Evolutionary conservation across 2,329 filamentous ascomycete genomes (phyloP), one percentile per base, ranked within the genome.

Genomic region (Pyrenophora tritici-repentis): DNA sequence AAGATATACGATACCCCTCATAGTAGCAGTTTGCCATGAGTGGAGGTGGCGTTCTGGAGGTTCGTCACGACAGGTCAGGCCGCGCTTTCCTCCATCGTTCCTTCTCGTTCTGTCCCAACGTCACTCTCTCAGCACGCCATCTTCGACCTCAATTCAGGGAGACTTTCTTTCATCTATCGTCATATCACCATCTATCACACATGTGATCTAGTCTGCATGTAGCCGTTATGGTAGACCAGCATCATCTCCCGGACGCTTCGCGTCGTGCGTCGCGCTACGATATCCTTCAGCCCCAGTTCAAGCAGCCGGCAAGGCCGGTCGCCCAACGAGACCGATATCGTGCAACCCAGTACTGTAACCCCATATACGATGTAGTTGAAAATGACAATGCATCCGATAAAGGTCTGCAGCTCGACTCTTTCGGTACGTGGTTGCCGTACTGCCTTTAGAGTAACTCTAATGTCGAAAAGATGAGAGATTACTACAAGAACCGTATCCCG

Each of bases 331-430:
- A 70, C 36, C 66, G 62, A 2, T 72, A 65, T 53, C 67, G 64
- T 24, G 47, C 56, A 4, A 50, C 44, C 17, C 61, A 56, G 33
- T 51, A 58, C 13, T 47, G 61, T 16, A 24, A 53, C 24, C 40
- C 47, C 16, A 42, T 56, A 31, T 63, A 63, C 41, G 66, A 68
- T 33, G 35, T 36, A 1, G 55, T 66, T 3, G 69, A 66, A 37
- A 70, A 70, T 17, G 63, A 71, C 26, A 42, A 53, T 10, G 50
- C 49, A 9, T 60, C 65, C 31, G 51, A 53, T 10, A 26, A 43
- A 14, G 41, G 14, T 6, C 32, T 55, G 20, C 59, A 68, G 6
- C 67, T 81, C 10, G 79, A 83, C 69, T 74, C 74, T 3, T 83
- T 82, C 58, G 79, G 81, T 83, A 59, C 59, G 72, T 47, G 13